phyloP scores from a whole-genome alignment of 2,329 filamentous ascomycete genomes.

The Monosporascus sp. region DNA sequence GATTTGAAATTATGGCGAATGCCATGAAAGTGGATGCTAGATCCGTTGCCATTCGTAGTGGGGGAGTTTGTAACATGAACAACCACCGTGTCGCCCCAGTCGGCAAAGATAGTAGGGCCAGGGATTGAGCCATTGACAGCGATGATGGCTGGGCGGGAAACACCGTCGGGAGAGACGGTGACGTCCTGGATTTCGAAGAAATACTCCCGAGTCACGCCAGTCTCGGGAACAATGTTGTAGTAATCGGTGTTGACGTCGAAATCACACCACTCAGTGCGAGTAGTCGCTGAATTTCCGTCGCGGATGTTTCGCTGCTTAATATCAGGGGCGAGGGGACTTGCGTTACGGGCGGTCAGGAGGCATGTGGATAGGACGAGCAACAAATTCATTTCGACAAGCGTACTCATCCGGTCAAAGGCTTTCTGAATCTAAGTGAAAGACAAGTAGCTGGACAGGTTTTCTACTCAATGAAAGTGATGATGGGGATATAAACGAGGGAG shows the following conservation, averaged over 20 bases:
- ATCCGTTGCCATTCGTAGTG: constrained; percentile 48
- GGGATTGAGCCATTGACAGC: constrained; percentile 34
- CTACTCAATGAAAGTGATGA: too few relatives aligned
- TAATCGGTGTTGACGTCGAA: constrained; percentile 36
- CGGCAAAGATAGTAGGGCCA: constrained; percentile 34
- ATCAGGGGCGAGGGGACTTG: too few relatives aligned
- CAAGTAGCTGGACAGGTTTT: too few relatives aligned
- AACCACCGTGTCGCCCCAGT: constrained; percentile 45
- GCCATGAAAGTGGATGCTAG: constrained; percentile 59
- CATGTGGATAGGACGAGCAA: too few relatives aligned
- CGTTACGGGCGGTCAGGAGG: too few relatives aligned
- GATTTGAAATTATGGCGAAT: constrained; percentile 49
- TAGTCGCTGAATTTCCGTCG: constrained; percentile 21
- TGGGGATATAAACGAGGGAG: too few relatives aligned
- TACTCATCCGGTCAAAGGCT: too few relatives aligned
- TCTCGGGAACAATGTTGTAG: constrained; percentile 28
- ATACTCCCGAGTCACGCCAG: constrained; percentile 37
- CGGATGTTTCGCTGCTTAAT: too few relatives aligned
- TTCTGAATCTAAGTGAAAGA: too few relatives aligned
- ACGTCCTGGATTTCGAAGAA: constrained; percentile 28
- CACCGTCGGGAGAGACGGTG: constrained; percentile 34
- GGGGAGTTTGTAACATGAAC: constrained; percentile 50
- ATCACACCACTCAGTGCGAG: constrained; percentile 32
- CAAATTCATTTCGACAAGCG: too few relatives aligned
- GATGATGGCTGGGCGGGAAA: constrained; percentile 24